A percentile compares a stretch with the other conserved stretches of the same genome.
These are phyloP conservation scores for Botrytis pseudocinerea DNA, from an alignment of 2,329 filamentous ascomycete species.

Conservation along the genomic window DNA sequence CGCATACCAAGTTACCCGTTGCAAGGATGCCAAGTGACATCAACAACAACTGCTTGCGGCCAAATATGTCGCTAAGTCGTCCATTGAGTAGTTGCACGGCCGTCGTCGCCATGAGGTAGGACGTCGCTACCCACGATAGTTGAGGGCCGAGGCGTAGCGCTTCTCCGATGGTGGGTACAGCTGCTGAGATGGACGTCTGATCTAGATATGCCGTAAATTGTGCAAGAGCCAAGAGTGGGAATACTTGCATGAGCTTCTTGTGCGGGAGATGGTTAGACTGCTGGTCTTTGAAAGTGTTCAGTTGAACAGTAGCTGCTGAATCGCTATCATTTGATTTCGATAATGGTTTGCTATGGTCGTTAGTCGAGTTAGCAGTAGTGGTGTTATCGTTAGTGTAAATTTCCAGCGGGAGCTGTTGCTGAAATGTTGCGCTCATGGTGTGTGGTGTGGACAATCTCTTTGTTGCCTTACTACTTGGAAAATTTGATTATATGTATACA, in stretches of 20 bases:
- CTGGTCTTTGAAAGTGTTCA: constrained; percentile 8
- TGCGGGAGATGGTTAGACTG: constrained; percentile 17
- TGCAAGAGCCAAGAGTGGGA: constrained; percentile 23
- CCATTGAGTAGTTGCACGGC: constrained; percentile 25
- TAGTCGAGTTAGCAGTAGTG: not conserved
- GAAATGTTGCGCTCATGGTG: constrained; percentile 1
- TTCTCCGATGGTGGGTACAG: constrained; percentile 23
- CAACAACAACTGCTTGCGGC: constrained; percentile 20
- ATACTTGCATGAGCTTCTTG: constrained; percentile 23
- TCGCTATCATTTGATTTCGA: not conserved
- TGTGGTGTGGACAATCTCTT: not conserved
- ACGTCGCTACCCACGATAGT: constrained; percentile 23
- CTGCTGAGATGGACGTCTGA: constrained; percentile 24
- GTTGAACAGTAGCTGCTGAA: constrained; percentile 4
- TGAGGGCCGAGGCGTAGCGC: constrained; percentile 21
- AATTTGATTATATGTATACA: not conserved
- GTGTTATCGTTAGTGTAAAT: not conserved
- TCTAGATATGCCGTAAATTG: constrained; percentile 27
- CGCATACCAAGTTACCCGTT: constrained; percentile 23
- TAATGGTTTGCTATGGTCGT: not conserved
- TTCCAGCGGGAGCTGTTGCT: constrained; percentile 4
- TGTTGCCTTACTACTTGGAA: not conserved
- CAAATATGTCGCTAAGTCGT: constrained; percentile 25
- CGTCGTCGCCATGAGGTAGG: constrained; percentile 24
- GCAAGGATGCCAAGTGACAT: constrained; percentile 18